Percentiles rank a stretch among this genome's conserved stretches.
Evolutionary conservation across 2,329 filamentous ascomycete species (phyloP).

Genomic region (Sclerotinia sclerotiorum): DNA sequence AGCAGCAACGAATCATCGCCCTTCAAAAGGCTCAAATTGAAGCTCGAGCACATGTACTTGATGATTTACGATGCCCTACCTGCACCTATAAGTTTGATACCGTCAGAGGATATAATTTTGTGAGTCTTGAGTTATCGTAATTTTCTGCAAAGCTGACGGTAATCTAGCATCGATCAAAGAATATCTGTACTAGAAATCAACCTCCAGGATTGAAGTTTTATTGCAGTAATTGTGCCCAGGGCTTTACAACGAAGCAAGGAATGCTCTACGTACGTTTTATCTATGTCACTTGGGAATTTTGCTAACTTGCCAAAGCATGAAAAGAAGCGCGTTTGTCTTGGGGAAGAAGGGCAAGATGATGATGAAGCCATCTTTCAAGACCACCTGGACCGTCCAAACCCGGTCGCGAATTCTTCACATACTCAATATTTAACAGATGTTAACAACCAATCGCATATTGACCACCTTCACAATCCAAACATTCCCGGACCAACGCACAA

Average conservation of each 20-base stretch:
- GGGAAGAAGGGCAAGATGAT: slow-evolving; percentile 5
- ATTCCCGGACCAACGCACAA: not conserved
- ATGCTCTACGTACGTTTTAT: slow-evolving; percentile 30
- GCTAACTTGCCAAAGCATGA: slow-evolving; percentile 18
- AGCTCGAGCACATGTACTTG: not conserved
- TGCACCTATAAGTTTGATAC: slow-evolving; percentile 18
- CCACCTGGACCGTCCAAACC: slow-evolving; percentile 13
- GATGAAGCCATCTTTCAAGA: slow-evolving; percentile 7
- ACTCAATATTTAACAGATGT: not conserved
- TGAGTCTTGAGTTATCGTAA: not conserved
- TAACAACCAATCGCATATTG: not conserved
- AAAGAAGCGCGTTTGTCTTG: slow-evolving; percentile 23
- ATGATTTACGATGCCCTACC: slow-evolving; percentile 11
- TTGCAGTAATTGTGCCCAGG: slow-evolving; percentile 23
- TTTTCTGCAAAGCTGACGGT: not conserved
- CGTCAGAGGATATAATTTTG: slow-evolving; percentile 20
- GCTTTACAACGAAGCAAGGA: slow-evolving; percentile 30
- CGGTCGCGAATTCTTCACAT: too few species aligned
- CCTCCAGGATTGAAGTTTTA: slow-evolving; percentile 17
- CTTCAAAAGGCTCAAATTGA: slow-evolving; percentile 16
- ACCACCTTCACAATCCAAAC: not conserved
- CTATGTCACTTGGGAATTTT: not conserved
- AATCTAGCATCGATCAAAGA: slow-evolving; percentile 26
- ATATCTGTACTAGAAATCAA: slow-evolving; percentile 23
- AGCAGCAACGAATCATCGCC: slow-evolving; percentile 23